A percentile compares a stretch with the other conserved stretches of the same genome.
phyloP scores from a whole-genome alignment of 2,329 filamentous ascomycete species.

The Penicillium sp. region DNA sequence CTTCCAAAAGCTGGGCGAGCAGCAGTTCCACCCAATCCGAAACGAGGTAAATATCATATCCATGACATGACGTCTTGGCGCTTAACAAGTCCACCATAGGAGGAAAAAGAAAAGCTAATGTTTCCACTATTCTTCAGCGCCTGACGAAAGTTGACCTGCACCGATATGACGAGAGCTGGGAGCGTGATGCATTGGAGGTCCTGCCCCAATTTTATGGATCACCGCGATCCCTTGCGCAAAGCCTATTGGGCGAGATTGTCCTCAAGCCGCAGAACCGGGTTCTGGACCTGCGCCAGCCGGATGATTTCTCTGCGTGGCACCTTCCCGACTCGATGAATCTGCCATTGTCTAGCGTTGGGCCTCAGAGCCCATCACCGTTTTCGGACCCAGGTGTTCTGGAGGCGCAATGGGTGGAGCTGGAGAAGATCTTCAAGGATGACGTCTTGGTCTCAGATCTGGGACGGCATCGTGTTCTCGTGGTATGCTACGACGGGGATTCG shows the following conservation, averaged over 20 bases:
- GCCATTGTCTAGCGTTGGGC: slow-evolving; percentile 41
- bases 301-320: slow-evolving; percentile 46
- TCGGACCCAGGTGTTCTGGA: slow-evolving; percentile 46
- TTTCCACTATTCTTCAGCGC: slow-evolving; percentile 32
- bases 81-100: slow-evolving; percentile 4
- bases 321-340: slow-evolving; percentile 50
- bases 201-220: slow-evolving; percentile 42
- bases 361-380: slow-evolving; percentile 48
- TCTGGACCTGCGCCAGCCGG: slow-evolving; percentile 47
- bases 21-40: slow-evolving; percentile 52
- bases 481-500: slow-evolving; percentile 58
- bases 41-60: slow-evolving; percentile 41
- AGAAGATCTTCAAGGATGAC: slow-evolving; percentile 42
- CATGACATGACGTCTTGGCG: slow-evolving; percentile 3
- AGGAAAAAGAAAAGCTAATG: background rate
- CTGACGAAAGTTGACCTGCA: slow-evolving; percentile 54
- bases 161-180: slow-evolving; percentile 58
- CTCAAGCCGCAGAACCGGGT: slow-evolving; percentile 37
- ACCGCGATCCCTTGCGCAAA: slow-evolving; percentile 20
- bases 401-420: slow-evolving; percentile 51
- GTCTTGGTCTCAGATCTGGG: slow-evolving; percentile 22
- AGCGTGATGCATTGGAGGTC: slow-evolving; percentile 44
- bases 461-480: slow-evolving; percentile 45
- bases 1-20: slow-evolving; percentile 55
- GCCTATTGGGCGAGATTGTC: slow-evolving; percentile 24